Evolutionary conservation across 345 rosid genomes (phyloP).

Genomic region (Melaleuca alternifolia): DNA sequence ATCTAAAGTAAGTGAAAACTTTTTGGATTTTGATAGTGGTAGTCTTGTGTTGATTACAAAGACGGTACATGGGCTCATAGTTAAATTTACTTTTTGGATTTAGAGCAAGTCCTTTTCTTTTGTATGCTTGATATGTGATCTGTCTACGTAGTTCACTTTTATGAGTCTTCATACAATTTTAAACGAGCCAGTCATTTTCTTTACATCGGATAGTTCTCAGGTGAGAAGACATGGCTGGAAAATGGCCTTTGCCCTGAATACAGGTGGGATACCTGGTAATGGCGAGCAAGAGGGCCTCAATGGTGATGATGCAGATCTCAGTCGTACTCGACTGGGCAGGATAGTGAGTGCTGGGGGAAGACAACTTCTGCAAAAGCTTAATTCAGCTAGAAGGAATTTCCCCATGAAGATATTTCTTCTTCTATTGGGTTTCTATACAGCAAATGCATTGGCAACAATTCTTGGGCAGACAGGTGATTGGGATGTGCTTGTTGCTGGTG

Average conservation of each 20-base stretch:
- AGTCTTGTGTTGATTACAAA: background rate
- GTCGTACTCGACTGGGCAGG: slow-evolving; percentile 82
- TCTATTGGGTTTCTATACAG: slow-evolving; percentile 87
- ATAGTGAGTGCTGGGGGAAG: slow-evolving; percentile 77
- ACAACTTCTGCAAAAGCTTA: slow-evolving; percentile 65
- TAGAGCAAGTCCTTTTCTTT: background rate
- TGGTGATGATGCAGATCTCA: slow-evolving; percentile 43
- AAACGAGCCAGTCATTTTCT: background rate
- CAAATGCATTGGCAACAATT: slow-evolving; percentile 93
- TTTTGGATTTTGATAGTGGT: background rate
- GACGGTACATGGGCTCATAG: background rate
- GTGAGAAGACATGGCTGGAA: slow-evolving; percentile 34
- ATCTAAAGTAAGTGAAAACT: background rate
- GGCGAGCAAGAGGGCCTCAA: slow-evolving; percentile 40
- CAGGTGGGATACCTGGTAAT: slow-evolving; percentile 54
- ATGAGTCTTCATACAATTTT: background rate
- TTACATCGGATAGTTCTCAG: slow-evolving; percentile 23
- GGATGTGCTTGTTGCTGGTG: slow-evolving; percentile 92
- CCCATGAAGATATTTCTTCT: slow-evolving; percentile 87
- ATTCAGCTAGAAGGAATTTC: slow-evolving; percentile 72
- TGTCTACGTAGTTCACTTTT: background rate
- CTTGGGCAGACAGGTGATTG: slow-evolving; percentile 99
- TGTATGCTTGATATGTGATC: background rate
- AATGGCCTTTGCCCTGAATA: slow-evolving; percentile 63
- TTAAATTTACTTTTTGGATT: background rate